Evolutionary conservation across 805 yeast genomes (phyloP), one percentile per base, ranked within the genome.

Genomic region (Candida stauntonica): DNA sequence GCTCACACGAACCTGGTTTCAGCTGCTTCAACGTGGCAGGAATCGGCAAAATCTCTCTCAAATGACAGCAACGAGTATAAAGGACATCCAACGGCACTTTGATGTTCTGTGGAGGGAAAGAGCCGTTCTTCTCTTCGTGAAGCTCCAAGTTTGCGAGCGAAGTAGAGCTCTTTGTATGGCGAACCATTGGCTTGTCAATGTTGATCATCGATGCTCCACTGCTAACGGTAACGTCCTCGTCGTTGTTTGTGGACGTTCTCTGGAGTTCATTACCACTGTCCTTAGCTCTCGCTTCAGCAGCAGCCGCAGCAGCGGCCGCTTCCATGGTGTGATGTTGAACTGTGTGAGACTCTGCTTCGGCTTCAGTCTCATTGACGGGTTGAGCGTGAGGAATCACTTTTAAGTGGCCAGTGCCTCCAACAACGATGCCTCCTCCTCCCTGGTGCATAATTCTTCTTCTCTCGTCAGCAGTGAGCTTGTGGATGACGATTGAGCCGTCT

Each of bases 1-100:
- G 95, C n/a, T 85, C 84, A 36, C 78, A 72, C 1, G 89, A 76
- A 2, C 89, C 93, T 8, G 64, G 53, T 53, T 79, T 79, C 45
- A 89, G 71, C 57, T 86, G 95, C 54, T 82, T 84, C 52, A 86
- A 56, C 5, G 89, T 86, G 1, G 95, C 94, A 1, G 95, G 93
- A 38, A 89, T 87, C 1, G 98, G 97, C 42, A 89, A 61, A 36
- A 89, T 89, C 55, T 89, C 97, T 39, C 97, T 69, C 44, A 89
- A 63, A 60, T 89, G 97, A 53, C 97, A 89, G 58, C 97, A 89
- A 48, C 97, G 70, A 0, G 96, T 86, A 61, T 89, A 89, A 55
- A 89, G 69, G 29, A 81, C 70, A 51, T 87, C 95, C 37, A 83
- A 72, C 24, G 75, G 66, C 9, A 68, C 55, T 31, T 55, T 57